Percentiles rank a stretch among this genome's conserved stretches.
phyloP scores from a whole-genome alignment of 352 stramenopile species.

The Globisporangium perplexum region DNA sequence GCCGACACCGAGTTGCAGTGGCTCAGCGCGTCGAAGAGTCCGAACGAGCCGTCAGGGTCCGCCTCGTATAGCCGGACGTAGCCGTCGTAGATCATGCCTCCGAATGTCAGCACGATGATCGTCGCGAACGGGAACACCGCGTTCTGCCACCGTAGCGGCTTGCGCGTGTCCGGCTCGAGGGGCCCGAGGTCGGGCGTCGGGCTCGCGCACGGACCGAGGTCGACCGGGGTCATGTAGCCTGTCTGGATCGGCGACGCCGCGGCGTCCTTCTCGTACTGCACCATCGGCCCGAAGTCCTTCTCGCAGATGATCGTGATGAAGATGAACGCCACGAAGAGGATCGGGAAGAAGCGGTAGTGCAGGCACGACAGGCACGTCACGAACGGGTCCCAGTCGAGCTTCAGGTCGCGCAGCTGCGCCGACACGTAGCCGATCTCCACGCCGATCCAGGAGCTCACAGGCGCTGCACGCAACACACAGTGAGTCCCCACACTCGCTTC shows the following conservation, averaged over 20 bases:
- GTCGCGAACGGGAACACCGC: constrained; percentile 76
- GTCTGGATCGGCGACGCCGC: constrained; percentile 64
- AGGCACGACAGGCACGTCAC: constrained; percentile 79
- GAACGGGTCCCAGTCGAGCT: constrained; percentile 86
- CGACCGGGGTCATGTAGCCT: constrained; percentile 55
- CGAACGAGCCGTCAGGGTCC: constrained; percentile 41
- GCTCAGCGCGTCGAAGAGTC: constrained; percentile 65
- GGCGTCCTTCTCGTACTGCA: constrained; percentile 80
- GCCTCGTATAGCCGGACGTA: constrained; percentile 40
- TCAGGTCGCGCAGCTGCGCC: constrained; percentile 63
- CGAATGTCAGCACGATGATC: constrained; percentile 82
- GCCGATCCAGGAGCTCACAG: constrained; percentile 87
- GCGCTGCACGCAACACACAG: constrained; percentile 24
- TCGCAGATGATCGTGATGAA: constrained; percentile 89
- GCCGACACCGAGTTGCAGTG: constrained; percentile 75
- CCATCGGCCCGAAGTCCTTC: constrained; percentile 85
- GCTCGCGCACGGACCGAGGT: constrained; percentile 62
- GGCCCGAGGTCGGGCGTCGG: constrained; percentile 55
- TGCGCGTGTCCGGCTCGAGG: constrained; percentile 62
- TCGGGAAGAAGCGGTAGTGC: constrained; percentile 85
- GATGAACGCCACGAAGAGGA: constrained; percentile 86
- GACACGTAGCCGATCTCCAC: constrained; percentile 87
- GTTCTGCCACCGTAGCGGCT: constrained; percentile 81
- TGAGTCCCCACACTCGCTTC: no score
- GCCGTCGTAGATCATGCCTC: constrained; percentile 85